Conservation (phyloP, 2,329 filamentous ascomycete genomes). For the Coniochaeta sp. region DNA sequence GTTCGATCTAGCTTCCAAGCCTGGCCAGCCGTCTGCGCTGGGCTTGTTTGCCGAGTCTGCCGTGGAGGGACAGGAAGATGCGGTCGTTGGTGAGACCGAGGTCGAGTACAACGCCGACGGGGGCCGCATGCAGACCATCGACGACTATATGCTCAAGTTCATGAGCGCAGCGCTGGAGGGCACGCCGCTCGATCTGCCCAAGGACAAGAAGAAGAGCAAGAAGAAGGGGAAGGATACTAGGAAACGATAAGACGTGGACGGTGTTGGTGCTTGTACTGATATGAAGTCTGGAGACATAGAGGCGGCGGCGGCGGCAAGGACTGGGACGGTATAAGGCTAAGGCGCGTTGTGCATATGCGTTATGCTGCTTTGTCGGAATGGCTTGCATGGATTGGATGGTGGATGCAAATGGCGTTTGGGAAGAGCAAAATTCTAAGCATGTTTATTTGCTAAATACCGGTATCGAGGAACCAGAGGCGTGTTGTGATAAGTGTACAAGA, state of each 20-base stretch:
- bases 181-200: constrained; percentile 54
- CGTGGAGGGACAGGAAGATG: constrained; percentile 14
- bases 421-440: neutral
- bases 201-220: constrained; percentile 57
- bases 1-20: constrained; percentile 9
- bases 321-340: neutral
- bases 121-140: constrained; percentile 51
- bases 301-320: neutral
- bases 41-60: constrained; percentile 28
- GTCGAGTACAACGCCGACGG: constrained; percentile 54
- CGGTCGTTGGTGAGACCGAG: constrained; percentile 21
- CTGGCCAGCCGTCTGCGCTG: constrained; percentile 23
- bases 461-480: neutral
- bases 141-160: constrained; percentile 66
- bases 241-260: constrained; percentile 26
- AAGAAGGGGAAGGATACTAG: constrained; percentile 50
- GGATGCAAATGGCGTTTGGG: neutral
- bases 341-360: neutral
- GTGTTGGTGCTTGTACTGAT: neutral
- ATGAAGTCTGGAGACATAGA: neutral
- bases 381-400: neutral
- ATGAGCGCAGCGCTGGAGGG: constrained; percentile 57
- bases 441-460: neutral
- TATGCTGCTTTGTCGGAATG: neutral
- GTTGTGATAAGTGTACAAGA: neutral